These are phyloP conservation scores for Kwoniella europaea DNA, from an alignment of 768 basidiomycete genomes.

Conservation along the genomic window DNA sequence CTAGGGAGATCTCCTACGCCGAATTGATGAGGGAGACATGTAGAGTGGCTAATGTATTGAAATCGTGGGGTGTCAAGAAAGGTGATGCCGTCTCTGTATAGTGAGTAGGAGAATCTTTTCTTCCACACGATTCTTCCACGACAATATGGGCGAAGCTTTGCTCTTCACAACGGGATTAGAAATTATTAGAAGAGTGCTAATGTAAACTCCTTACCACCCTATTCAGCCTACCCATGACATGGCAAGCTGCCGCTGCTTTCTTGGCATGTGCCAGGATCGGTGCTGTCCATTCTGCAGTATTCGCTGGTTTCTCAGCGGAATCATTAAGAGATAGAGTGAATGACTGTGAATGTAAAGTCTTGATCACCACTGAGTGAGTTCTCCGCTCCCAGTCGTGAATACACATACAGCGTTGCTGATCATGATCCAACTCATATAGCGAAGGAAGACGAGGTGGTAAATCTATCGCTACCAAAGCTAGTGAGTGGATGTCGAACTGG, in stretches of 20 bases:
- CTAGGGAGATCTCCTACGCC: conserved; percentile 74
- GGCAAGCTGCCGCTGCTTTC: conserved; percentile 93
- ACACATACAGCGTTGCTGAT: background rate
- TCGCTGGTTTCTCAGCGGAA: conserved; percentile 95
- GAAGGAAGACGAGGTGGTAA: conserved; percentile 95
- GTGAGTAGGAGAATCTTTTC: conserved; percentile 27
- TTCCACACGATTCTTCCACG: background rate
- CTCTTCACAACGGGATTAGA: no score
- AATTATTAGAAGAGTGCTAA: background rate
- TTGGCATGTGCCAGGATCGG: conserved; percentile 97
- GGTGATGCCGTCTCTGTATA: conserved; percentile 67
- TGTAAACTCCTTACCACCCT: background rate
- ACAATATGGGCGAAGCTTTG: no score
- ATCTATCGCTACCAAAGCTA: conserved; percentile 70
- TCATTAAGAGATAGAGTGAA: conserved; percentile 87
- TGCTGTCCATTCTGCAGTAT: conserved; percentile 94
- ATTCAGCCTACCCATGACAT: conserved; percentile 55
- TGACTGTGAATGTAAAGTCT: conserved; percentile 85
- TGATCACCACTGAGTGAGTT: conserved; percentile 81
- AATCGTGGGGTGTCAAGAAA: conserved; percentile 85
- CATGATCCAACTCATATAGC: conserved; percentile 26
- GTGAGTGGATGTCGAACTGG: conserved; percentile 29
- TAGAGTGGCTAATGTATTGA: conserved; percentile 87
- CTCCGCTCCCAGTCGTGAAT: background rate
- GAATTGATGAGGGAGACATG: conserved; percentile 90